Evolutionary conservation across 1,284 basidiomycete genomes (phyloP), one percentile per base, ranked within the genome.

Genomic region (Pholiota adiposa): DNA sequence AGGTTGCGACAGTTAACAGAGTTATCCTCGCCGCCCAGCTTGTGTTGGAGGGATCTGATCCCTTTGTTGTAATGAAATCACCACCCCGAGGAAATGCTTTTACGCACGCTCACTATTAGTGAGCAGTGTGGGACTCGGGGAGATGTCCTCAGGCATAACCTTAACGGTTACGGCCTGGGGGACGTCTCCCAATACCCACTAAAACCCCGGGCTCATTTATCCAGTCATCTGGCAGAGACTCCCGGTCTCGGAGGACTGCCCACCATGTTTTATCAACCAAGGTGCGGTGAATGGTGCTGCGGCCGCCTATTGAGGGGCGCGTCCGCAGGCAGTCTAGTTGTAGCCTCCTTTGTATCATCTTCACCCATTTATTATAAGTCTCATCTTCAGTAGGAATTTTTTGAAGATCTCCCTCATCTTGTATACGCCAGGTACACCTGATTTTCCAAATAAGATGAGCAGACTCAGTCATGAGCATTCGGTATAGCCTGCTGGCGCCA

Each of bases 361-460:
- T 19, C 1, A 40, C 14, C 63, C 60, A 64, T 44, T 27, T 44
- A 1, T 19, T 40, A 11, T 23, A 4, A 4, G 56, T 41, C 8
- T 9, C 27, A 1, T 31, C 16, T 18, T 19, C 16, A 5, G 49
- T 19, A 12, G 12, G 46, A n/a, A 56, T 56, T 29, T 51, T 46
- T 2, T 51, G 14, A 0, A n/a, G 49, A 38, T 53, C 31, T 14
- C 54, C 59, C 1, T 57, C 58, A 0, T 62, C 36, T 21, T 44
- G 21, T 12, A 68, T 69, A 12, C 53, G 48, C 43, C 67, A 41
- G 21, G 60, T 38, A 31, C 63, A 63, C 36, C 69, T 49, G 0
- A 65, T 54, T 21, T 56, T 61, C 69, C 69, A 70, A 23, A 67
- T 67, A 1, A 67, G 43, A 25, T 68, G 57, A 0, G 68, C 64